Evolutionary conservation across 768 basidiomycete species (phyloP), one percentile per base, ranked within the genome.

Genomic region (Serendipita vermifera): DNA sequence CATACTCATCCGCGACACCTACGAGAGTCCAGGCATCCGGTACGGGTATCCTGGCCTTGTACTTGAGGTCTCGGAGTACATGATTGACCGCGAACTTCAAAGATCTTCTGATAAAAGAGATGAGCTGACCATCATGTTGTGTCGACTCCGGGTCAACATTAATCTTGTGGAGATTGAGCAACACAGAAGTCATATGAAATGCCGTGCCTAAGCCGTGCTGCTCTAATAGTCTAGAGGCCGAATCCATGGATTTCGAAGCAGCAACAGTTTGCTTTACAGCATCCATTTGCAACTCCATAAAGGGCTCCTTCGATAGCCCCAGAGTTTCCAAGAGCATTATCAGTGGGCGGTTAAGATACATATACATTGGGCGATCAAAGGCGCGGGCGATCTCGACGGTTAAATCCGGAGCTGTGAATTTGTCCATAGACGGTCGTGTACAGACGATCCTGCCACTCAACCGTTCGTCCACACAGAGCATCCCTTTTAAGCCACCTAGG

Each of bases 271-370:
- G 70, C 27, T 59, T 51, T 4, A 83, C 76, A 3, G 81, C 81
- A 5, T 60, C 61, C 33, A 76, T 72, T 62, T 85, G 83, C 35
- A 78, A 73, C 0, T 60, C 35, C 58, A 78, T 64, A 69, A 86
- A 85, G 4, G 75, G 72, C 0, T 72, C 60, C 55, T 73, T 77
- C 0, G 71, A 71, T 26, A 85, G 71, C 0, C 82, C 83, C 4
- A 85, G 72, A 3, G 76, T 77, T 62, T 77, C 77, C 39, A 79
- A 61, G 15, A 86, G 70, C 80, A 82, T 82, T 61, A 87, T 82
- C 15, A 86, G 67, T 0, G 82, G 81, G 2, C 82, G 70, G 62
- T 85, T 83, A 54, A 77, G 63, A 51, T 71, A 83, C 59, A 80
- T 83, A 3, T 66, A 63, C 7, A 77, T 76, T 2, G 82, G 82